Percentiles rank a stretch among this genome's conserved stretches.
Evolutionary conservation across 225 moss, liverwort and hornwort genomes (phyloP).

Genomic region (Climacium dendroides): DNA sequence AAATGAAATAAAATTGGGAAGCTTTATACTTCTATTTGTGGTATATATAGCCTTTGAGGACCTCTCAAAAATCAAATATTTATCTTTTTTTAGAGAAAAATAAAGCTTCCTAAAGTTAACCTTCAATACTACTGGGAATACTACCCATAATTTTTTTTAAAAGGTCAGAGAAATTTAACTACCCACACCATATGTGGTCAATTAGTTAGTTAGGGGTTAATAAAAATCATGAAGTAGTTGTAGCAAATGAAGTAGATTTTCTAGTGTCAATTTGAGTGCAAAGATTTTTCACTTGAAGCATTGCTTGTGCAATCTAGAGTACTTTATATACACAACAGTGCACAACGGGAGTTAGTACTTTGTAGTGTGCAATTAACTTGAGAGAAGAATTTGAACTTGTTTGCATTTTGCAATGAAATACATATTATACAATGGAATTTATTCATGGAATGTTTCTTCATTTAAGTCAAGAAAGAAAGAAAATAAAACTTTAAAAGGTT

Average conservation of each 20-base stretch:
- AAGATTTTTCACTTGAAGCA: background rate
- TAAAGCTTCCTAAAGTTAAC: too few relatives aligned
- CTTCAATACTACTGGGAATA: too few relatives aligned
- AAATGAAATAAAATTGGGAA: too few relatives aligned
- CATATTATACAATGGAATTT: background rate
- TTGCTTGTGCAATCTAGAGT: background rate
- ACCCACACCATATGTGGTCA: too few relatives aligned
- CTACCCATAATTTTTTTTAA: too few relatives aligned
- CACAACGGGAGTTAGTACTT: fast-evolving
- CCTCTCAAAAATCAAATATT: too few relatives aligned
- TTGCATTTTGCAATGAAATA: background rate
- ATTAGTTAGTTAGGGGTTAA: too few relatives aligned
- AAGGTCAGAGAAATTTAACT: too few relatives aligned
- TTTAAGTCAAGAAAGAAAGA: background rate
- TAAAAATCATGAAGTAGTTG: background rate
- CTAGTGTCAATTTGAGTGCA: background rate
- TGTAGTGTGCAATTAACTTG: fast-evolving
- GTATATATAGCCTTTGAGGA: too few relatives aligned
- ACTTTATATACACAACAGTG: background rate
- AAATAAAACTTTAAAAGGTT: background rate
- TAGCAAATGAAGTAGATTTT: background rate
- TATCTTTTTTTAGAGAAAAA: too few relatives aligned
- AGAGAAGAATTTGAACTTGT: background rate
- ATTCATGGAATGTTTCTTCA: background rate
- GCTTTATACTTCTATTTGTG: too few relatives aligned